Conservation (phyloP, 257 asterid species). For the Solanum chmielewskii region DNA sequence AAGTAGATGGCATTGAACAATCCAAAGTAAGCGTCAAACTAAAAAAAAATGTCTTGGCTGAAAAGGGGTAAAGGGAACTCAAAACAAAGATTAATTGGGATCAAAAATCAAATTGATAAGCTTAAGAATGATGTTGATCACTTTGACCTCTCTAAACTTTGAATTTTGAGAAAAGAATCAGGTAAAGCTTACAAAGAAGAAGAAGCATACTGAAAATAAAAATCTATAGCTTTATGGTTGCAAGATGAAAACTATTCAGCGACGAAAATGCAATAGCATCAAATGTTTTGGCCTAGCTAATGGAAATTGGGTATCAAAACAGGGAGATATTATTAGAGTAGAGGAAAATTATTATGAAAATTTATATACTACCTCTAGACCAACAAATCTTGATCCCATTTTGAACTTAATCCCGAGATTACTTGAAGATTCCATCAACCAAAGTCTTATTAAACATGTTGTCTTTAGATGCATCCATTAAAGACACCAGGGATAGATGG, state of each 20-base stretch:
- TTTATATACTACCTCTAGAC: not conserved
- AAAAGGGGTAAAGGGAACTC: not conserved
- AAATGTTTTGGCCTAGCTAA: not conserved
- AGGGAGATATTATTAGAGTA: not conserved
- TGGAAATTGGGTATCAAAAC: not conserved
- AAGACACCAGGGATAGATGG: not conserved
- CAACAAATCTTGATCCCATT: not conserved
- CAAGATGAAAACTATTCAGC: not conserved
- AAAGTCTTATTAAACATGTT: too few relatives aligned
- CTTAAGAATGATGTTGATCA: not conserved
- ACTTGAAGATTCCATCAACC: not conserved
- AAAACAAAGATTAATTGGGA: not conserved
- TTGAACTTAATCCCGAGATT: too few relatives aligned
- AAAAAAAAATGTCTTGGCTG: too few relatives aligned
- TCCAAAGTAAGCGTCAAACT: not conserved
- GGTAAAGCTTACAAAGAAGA: too few relatives aligned
- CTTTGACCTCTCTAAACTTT: not conserved
- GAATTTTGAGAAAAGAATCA: too few relatives aligned
- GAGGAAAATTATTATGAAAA: not conserved
- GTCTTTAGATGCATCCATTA: not conserved
- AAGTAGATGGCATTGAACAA: too few relatives aligned
- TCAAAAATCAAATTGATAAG: too few relatives aligned
- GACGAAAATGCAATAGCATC: not conserved
- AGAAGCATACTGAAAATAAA: too few relatives aligned
- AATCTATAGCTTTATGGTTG: not conserved